Evolutionary conservation across 2,329 filamentous ascomycete genomes (phyloP), one percentile per base, ranked within the genome.

Genomic region (Pestalotiopsis sp.): DNA sequence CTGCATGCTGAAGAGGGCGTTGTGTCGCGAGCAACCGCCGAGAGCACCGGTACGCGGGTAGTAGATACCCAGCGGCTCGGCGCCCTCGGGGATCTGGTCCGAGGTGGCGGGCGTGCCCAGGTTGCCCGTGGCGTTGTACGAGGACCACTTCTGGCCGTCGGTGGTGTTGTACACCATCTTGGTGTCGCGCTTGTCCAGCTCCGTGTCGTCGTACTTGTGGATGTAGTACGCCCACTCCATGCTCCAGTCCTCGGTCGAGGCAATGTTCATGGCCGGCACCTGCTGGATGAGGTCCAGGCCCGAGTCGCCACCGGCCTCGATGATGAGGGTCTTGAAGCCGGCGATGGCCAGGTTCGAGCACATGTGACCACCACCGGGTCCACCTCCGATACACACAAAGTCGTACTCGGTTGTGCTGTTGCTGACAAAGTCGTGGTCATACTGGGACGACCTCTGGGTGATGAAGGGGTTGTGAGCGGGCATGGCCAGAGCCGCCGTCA

Each of bases 1-100:
- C 69, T 88, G 85, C 31, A 90, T 81, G 17, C 85, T 82, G 63
- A 91, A 86, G 59, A 90, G 77, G 6, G 88, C 88, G 59, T 90
- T 89, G 78, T 92, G 90, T 4, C 86, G 84, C 1, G 87, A 85
- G 77, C 85, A 87, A 61, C 67, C 67, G 36, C 67, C 67, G 86
- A 90, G 67, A 39, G 69, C 70, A 45, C 71, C 74, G 23, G 73
- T 71, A 20, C 74, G 67, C 20, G 74, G 74, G 64, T 75, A 75
- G 17, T 70, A 64, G 39, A 74, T 73, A 25, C 74, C 74, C 65
- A 74, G 68, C 25, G 68, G 70, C 57, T 67, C 57, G 2, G 73
- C 69, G 17, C 69, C 71, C 3, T 68, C 57, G 4, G 74, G 73
- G 14, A 64, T 36, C 41, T 45, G 17, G 41, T n/a, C 62, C 39